These are phyloP conservation scores for Corylus avellana DNA, from an alignment of 306 rosid species.

Conservation along the genomic window DNA sequence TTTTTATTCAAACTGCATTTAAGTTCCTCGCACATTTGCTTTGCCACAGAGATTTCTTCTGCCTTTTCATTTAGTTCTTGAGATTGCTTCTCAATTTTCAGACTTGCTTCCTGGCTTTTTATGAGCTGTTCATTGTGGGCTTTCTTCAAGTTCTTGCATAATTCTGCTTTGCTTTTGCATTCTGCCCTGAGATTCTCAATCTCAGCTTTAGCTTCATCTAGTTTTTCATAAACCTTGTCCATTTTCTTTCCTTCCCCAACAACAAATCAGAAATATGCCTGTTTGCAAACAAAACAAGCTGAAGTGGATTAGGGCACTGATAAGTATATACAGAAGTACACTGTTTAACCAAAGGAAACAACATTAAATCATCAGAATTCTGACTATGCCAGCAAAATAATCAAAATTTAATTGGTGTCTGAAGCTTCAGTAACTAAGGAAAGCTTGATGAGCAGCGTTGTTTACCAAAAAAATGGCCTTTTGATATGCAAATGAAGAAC, in stretches of 20 bases:
- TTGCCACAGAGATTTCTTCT: constrained; percentile 30
- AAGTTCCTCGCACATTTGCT: constrained; percentile 47
- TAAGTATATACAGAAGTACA: not conserved
- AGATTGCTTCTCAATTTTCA: constrained; percentile 57
- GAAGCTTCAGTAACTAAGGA: not conserved
- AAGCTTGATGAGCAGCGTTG: not conserved
- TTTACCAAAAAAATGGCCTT: not conserved
- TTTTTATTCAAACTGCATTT: constrained; percentile 38
- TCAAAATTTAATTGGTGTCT: not conserved
- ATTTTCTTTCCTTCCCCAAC: constrained; percentile 35
- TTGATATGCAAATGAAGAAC: not conserved
- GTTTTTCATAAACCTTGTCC: constrained; percentile 66
- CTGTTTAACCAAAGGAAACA: not conserved
- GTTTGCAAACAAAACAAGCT: constrained; percentile 3
- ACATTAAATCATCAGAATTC: not conserved
- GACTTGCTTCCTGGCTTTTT: constrained; percentile 48
- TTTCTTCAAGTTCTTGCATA: constrained; percentile 57
- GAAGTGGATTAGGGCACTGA: not conserved
- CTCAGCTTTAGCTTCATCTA: constrained; percentile 67
- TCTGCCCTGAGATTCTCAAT: constrained; percentile 61
- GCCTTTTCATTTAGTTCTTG: constrained; percentile 50
- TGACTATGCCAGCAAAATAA: not conserved
- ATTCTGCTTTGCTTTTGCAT: constrained; percentile 47
- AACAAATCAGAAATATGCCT: constrained; percentile 17
- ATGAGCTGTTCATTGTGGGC: constrained; percentile 46